These are phyloP conservation scores for Ceratobasidium sp. DNA, from an alignment of 1,284 basidiomycete species.

Conservation along the genomic window DNA sequence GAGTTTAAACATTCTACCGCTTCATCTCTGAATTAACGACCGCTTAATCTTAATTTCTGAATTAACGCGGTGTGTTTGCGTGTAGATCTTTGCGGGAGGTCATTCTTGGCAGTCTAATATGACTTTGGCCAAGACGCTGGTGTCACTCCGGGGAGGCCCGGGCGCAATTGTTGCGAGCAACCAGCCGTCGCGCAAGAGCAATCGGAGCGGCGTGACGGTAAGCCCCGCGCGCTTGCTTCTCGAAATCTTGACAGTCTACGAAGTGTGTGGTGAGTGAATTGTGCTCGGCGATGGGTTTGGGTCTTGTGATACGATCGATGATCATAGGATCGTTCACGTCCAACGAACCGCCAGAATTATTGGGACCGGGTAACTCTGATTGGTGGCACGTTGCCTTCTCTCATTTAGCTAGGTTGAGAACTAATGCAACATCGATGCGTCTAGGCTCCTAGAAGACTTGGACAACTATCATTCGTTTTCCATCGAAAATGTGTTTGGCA, in stretches of 20 bases:
- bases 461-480: conserved; percentile 53
- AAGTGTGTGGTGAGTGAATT: conserved; percentile 53
- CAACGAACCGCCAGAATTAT: conserved; percentile 53
- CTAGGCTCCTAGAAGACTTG: conserved; percentile 42
- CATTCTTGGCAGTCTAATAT: conserved; percentile 56
- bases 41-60: conserved; percentile 55
- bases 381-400: conserved; percentile 54
- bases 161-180: conserved; percentile 45
- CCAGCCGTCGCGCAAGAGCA: conserved; percentile 45
- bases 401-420: too few species aligned
- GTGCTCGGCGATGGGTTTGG: too few species aligned
- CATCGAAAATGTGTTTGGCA: conserved; percentile 60
- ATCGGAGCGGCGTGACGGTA: conserved; percentile 51
- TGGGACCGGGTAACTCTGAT: conserved; percentile 51
- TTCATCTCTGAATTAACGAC: conserved; percentile 41
- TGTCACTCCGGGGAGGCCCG: conserved; percentile 54
- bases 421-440: too few species aligned
- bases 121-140: conserved; percentile 54
- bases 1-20: conserved; percentile 47
- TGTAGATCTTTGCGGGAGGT: conserved; percentile 59
- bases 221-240: conserved; percentile 54
- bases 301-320: conserved; percentile 38
- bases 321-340: conserved; percentile 53
- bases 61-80: conserved; percentile 32
- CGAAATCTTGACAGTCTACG: conserved; percentile 59